Conservation (phyloP, 2,329 filamentous ascomycete species). For the Sporothrix curviconia region DNA sequence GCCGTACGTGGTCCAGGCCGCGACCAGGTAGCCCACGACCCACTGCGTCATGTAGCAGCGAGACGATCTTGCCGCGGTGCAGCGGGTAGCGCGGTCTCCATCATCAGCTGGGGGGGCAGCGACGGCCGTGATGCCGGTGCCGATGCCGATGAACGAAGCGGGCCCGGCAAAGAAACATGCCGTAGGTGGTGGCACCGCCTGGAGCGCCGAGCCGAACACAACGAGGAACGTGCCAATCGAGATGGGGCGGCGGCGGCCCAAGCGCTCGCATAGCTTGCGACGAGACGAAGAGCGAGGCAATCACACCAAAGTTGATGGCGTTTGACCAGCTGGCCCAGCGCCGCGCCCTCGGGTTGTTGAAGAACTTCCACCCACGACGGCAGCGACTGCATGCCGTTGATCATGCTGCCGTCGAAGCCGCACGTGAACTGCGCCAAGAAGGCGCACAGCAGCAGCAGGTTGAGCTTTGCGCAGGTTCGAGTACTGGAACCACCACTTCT, state of each 20-base stretch:
- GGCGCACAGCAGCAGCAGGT: slow-evolving; percentile 26
- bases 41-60: slow-evolving; percentile 71
- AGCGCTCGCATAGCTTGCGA: slow-evolving; percentile 40
- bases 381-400: slow-evolving; percentile 29
- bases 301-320: neutral
- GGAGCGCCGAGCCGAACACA: slow-evolving; percentile 63
- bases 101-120: slow-evolving; percentile 11
- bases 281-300: neutral
- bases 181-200: slow-evolving; percentile 54
- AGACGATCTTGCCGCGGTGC: slow-evolving; percentile 69
- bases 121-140: slow-evolving; percentile 41
- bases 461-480: slow-evolving; percentile 25
- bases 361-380: slow-evolving; percentile 26
- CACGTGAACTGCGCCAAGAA: slow-evolving; percentile 27
- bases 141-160: slow-evolving; percentile 60
- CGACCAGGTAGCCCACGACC: slow-evolving; percentile 66
- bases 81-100: slow-evolving; percentile 67
- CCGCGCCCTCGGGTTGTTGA: slow-evolving; percentile 24
- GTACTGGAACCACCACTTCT: neutral
- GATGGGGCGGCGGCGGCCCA: slow-evolving; percentile 67
- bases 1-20: slow-evolving; percentile 68
- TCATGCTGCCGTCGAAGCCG: slow-evolving; percentile 29
- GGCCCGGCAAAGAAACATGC: slow-evolving; percentile 65
- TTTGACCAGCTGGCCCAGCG: neutral
- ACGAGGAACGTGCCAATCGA: slow-evolving; percentile 65